Base-by-base conservation (phyloP, 2,329 filamentous ascomycete genomes). In the Sporothrix humicola region DNA sequence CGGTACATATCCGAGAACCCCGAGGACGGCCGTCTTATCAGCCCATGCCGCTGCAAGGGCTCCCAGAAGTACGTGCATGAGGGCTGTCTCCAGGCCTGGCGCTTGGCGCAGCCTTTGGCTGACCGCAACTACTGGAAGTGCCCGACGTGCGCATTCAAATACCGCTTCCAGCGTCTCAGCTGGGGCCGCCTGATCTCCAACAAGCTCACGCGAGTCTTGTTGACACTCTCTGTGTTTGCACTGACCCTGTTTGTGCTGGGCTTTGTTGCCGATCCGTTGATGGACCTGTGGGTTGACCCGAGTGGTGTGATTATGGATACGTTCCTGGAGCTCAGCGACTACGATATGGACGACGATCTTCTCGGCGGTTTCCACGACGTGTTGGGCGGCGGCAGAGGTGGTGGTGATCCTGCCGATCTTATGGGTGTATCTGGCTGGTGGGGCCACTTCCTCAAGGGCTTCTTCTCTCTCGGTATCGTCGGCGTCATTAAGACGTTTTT, bases 21-120 rank as follows among this genome's bases (percentile, higher is more conserved):
- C 7, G 87, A 91, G 76, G 87, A 92, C 44, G 93, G 93, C 54
- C 91, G 94, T 69, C 85, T 99, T 42, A 88, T 98, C 78, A 92
- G 92, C 72, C 96, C 96, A 50, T 99, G 96, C 86, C 90, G 91
- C 83, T 99, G 96, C 87, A 97, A 93, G 83, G 96, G 96, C 71
- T 93, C 93, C 54, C 93, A 95, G 78, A 93, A 93, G 83, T 98
- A 97, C 82, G 94, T 98, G 31, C 96, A 99, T 81, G 94, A 98
- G 82, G 92, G 90, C 44, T 99, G 96, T 79, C 86, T 99, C 68
- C 89, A 92, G 78, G 86, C 89, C 12, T 98, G 95, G 94, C 89
- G 96, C 77, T 87, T 91, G 76, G 88, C 93, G 59, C 90, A 94
- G 79, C 92, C 93, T 0, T 79, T 82, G 42, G 82, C 82, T 79